Conservation (phyloP, 2,329 filamentous ascomycete genomes). For the Trematosphaeria pertusa region DNA sequence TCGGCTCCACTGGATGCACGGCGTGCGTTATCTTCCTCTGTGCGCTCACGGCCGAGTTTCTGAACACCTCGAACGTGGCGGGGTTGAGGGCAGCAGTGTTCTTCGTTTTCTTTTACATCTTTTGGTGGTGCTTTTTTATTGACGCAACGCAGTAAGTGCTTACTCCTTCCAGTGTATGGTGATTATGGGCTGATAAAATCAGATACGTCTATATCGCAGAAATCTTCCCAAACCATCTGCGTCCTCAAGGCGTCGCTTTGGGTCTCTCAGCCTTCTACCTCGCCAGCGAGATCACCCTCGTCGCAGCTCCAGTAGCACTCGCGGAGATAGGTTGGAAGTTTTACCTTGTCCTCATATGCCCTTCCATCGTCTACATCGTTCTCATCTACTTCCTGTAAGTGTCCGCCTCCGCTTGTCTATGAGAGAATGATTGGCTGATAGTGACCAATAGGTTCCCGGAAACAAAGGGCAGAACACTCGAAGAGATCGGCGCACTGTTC, state of each 20-base stretch:
- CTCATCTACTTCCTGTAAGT: constrained; percentile 22
- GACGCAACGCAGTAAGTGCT: constrained; percentile 22
- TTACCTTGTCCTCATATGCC: constrained; percentile 49
- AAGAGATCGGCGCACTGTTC: constrained; percentile 20
- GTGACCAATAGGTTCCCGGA: constrained; percentile 13
- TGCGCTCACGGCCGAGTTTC: constrained; percentile 23
- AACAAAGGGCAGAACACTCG: constrained; percentile 16
- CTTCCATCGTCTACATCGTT: constrained; percentile 18
- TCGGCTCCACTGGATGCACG: constrained; percentile 21
- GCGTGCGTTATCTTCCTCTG: constrained; percentile 18
- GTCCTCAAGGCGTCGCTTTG: constrained; percentile 27
- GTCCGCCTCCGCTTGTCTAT: no score
- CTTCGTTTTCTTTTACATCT: constrained; percentile 33
- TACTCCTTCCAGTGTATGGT: background rate
- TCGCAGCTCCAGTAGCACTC: constrained; percentile 46
- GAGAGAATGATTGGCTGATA: background rate
- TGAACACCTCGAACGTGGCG: constrained; percentile 23
- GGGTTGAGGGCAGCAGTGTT: constrained; percentile 28
- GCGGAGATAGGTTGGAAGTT: constrained; percentile 48
- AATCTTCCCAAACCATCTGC: constrained; percentile 33
- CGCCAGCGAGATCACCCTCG: constrained; percentile 38
- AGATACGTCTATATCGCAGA: constrained; percentile 30
- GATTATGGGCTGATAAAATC: background rate
- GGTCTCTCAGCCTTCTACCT: constrained; percentile 31
- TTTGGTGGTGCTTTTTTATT: constrained; percentile 33